Evolutionary conservation across 2,329 filamentous ascomycete species (phyloP).

Genomic region (Ceratocystis papillata): DNA sequence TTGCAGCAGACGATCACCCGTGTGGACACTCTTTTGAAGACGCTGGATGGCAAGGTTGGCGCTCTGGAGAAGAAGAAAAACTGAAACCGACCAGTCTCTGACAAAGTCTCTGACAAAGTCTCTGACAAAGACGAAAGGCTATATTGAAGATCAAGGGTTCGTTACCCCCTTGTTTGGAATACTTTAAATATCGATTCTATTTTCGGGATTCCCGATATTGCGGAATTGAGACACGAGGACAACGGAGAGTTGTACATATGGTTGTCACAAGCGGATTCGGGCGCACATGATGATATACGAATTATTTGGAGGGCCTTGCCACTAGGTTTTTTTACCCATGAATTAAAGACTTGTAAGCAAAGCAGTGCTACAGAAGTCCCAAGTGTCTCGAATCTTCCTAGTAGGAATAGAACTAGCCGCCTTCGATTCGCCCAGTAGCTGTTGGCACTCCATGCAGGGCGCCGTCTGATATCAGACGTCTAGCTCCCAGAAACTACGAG

Average conservation of each 20-base stretch:
- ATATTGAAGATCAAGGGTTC: conserved; percentile 10
- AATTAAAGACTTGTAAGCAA: conserved; percentile 11
- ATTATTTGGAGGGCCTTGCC: conserved; percentile 1
- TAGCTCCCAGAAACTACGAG: neutral
- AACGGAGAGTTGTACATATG: neutral
- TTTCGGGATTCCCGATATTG: neutral
- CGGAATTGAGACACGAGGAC: neutral
- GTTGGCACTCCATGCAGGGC: neutral
- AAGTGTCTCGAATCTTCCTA: neutral
- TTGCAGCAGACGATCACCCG: conserved; percentile 70
- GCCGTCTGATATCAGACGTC: neutral
- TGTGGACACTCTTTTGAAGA: conserved; percentile 64
- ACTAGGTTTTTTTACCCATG: neutral
- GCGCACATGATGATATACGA: conserved; percentile 13
- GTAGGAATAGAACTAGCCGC: neutral
- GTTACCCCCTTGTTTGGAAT: neutral
- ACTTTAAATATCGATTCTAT: no score
- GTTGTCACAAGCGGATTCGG: neutral
- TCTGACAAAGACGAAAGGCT: neutral
- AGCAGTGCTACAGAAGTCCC: neutral
- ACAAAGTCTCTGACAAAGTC: neutral
- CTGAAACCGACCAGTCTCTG: conserved; percentile 30
- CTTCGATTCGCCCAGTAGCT: no score
- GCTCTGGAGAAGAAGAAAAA: conserved; percentile 53
- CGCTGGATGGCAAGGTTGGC: conserved; percentile 65